phyloP scores from a whole-genome alignment of 495 filamentous ascomycete species.

The Neurospora sublineolata region DNA sequence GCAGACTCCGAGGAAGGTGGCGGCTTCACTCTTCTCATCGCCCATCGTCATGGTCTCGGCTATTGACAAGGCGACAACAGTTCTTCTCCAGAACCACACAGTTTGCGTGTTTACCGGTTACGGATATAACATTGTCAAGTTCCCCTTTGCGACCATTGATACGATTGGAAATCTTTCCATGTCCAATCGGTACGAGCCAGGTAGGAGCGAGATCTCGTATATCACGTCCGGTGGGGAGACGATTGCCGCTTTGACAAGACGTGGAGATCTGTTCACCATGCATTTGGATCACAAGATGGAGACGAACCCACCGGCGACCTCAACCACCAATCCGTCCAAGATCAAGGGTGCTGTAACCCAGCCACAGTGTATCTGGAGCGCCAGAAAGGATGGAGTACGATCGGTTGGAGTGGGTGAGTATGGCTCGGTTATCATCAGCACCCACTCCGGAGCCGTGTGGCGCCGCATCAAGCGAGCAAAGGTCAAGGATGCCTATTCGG shows the following conservation, averaged over 20 bases:
- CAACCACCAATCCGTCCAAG: slow-evolving; percentile 83
- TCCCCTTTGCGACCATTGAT: slow-evolving; percentile 59
- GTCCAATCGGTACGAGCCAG: slow-evolving; percentile 54
- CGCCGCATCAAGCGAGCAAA: slow-evolving; percentile 68
- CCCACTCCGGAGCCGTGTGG: slow-evolving; percentile 86
- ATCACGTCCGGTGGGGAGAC: slow-evolving; percentile 78
- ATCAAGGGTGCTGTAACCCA: slow-evolving; percentile 64
- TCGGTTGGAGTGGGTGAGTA: slow-evolving; percentile 86
- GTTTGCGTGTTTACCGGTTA: slow-evolving; percentile 91
- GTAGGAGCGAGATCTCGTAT: slow-evolving; percentile 54
- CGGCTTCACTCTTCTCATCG: slow-evolving; percentile 70
- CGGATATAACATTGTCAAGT: slow-evolving; percentile 75
- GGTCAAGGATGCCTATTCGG: slow-evolving; percentile 55
- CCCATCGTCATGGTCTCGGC: slow-evolving; percentile 72
- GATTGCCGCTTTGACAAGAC: slow-evolving; percentile 71
- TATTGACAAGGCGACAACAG: slow-evolving; percentile 79
- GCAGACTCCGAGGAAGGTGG: slow-evolving; percentile 70
- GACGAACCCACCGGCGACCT: slow-evolving; percentile 44
- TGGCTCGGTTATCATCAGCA: slow-evolving; percentile 90
- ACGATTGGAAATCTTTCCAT: slow-evolving; percentile 53
- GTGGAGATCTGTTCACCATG: slow-evolving; percentile 79
- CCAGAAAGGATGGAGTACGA: slow-evolving; percentile 67
- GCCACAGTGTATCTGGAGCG: slow-evolving; percentile 76
- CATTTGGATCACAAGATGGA: slow-evolving; percentile 56
- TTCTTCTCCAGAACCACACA: slow-evolving; percentile 74